Base-by-base conservation (phyloP, 1,139 yeast species). In the Geotrichum klebahnii region DNA sequence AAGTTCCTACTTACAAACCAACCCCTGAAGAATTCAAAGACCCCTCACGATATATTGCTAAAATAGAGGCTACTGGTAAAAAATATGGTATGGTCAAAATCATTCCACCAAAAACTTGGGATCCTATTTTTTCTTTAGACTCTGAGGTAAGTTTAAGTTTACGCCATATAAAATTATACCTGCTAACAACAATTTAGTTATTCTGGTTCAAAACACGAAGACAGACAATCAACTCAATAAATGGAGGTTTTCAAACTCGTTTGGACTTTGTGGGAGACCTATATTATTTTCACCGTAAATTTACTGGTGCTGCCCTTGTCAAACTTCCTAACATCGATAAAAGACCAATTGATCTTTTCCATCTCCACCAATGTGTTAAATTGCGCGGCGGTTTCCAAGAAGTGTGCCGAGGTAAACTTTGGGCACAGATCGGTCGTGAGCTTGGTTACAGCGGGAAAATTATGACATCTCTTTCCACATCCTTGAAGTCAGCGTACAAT, bases 51-150 rank as follows among this genome's bases (percentile, higher is more conserved):
- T 70, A 66, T 50, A 72, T 82, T 43, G 82, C 80, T 54, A 67
- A 74, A 22, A 61, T 78, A 23, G 62, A 65, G 22, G 70, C 68
- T 3, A 54, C 70, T 5, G 90, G 88, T 0, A 64, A 64, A 48
- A 61, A 70, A 43, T 76, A 72, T 61, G 96, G 96, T 1, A 92
- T 90, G n/a, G 73, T 86, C 26, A 87, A 85, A 63, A 68, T 88
- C 19, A 70, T 74, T n/a, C 78, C 84, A 0, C 84, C 85, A 0
- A 55, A 59, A 5, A 53, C 60, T 19, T 73, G 76, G 73, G 58
- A 59, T 38, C 71, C 70, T 14, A 64, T 59, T 46, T 75, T 69
- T 59, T 67, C 72, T 14, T 62, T 78, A n/a, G 76, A 80, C 58
- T 63, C 77, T 3, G 82, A 80, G 47, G 68, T 73, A 55, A 28